Evolutionary conservation across 2,329 filamentous ascomycete species (phyloP).

Genomic region (Phialemonium atrogriseum): DNA sequence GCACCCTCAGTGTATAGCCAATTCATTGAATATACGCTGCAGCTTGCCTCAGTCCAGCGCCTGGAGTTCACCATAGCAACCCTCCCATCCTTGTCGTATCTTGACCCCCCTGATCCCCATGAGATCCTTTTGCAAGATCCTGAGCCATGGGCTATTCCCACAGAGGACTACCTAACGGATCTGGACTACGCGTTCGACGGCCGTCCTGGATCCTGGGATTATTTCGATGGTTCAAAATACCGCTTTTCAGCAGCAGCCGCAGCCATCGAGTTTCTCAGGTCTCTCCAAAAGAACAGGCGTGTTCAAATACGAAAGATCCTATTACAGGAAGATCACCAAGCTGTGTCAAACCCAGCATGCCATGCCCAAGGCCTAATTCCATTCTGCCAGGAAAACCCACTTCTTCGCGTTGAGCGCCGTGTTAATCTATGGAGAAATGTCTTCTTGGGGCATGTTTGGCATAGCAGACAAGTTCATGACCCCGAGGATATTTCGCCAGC

Average conservation of each 20-base stretch:
- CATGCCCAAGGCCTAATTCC: conserved; percentile 2
- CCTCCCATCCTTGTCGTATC: neutral
- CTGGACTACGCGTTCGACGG: no score
- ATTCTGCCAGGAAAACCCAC: conserved; percentile 4
- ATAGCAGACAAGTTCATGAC: no score
- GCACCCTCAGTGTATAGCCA: no score
- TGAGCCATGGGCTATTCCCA: neutral
- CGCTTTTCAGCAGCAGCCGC: conserved; percentile 5
- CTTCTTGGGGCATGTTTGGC: no score
- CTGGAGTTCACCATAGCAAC: no score
- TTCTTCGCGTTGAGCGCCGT: conserved; percentile 3
- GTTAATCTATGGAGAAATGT: conserved; percentile 2
- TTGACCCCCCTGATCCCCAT: neutral
- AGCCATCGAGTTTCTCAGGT: conserved; percentile 5
- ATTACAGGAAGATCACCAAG: conserved; percentile 1
- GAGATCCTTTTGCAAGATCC: no score
- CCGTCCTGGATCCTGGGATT: no score
- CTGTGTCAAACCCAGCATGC: neutral
- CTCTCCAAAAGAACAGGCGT: neutral
- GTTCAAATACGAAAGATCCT: conserved; percentile 1
- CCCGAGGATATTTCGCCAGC: neutral
- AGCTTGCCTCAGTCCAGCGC: no score
- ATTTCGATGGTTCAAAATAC: neutral
- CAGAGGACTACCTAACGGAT: no score
- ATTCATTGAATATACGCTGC: no score